phyloP scores from a whole-genome alignment of 371 early-diverging fungal species.

The Funneliformis caledonium region DNA sequence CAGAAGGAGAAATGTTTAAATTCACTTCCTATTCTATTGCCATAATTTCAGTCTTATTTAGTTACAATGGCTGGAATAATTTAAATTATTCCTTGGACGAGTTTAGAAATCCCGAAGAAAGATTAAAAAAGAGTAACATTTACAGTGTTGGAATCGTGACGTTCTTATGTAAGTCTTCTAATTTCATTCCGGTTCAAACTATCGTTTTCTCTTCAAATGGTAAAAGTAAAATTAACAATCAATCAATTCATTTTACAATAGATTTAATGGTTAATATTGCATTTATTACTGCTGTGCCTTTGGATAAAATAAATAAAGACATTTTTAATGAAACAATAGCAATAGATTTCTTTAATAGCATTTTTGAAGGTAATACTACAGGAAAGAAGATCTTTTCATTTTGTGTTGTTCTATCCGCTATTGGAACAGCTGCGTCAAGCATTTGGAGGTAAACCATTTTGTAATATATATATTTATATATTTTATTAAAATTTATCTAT shows the following conservation, averaged over 20 bases:
- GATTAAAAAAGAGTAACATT: background rate
- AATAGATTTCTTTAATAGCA: background rate
- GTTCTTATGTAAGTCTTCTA: background rate
- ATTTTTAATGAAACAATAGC: conserved; percentile 17
- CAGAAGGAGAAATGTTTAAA: background rate
- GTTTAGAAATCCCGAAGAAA: background rate
- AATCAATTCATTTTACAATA: background rate
- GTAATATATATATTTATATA: no score
- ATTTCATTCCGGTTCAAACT: background rate
- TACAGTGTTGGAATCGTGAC: background rate
- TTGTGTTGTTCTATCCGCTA: conserved; percentile 22
- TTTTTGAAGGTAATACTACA: background rate
- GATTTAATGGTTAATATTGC: conserved; percentile 26
- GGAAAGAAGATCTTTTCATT: background rate
- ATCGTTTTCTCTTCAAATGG: background rate
- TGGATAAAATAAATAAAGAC: background rate
- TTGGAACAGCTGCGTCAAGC: conserved; percentile 9
- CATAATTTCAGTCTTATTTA: background rate
- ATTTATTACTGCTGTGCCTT: conserved; percentile 11
- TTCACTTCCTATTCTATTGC: background rate
- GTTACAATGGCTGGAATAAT: conserved; percentile 32
- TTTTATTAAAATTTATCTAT: no score
- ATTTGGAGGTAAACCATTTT: background rate
- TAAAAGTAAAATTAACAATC: background rate
- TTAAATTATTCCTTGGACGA: conserved; percentile 26